These are phyloP conservation scores for Dendrothele bispora DNA, from an alignment of 768 basidiomycete species.

Conservation along the genomic window DNA sequence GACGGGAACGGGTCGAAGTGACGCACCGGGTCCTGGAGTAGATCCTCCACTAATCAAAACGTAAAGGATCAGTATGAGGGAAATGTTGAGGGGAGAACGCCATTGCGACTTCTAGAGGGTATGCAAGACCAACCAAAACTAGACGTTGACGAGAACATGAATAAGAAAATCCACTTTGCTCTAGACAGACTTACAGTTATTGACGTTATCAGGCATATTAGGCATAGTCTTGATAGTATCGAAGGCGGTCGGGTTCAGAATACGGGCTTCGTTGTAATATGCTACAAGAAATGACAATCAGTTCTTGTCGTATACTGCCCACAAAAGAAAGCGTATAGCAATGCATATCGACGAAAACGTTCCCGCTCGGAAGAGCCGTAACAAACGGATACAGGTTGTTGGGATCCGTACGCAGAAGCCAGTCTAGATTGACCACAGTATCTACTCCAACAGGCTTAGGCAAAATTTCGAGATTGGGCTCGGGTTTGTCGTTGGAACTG, in stretches of 20 bases:
- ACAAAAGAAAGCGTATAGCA: too few species aligned
- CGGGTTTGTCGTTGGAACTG: constrained; percentile 64
- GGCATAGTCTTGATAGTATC: constrained; percentile 59
- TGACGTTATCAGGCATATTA: constrained; percentile 75
- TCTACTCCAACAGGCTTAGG: constrained; percentile 66
- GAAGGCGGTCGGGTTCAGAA: constrained; percentile 68
- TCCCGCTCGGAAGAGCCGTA: constrained; percentile 65
- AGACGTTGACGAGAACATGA: too few species aligned
- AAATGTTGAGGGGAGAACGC: constrained; percentile 68
- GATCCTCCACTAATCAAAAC: constrained; percentile 80
- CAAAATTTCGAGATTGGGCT: constrained; percentile 71
- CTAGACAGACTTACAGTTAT: constrained; percentile 53
- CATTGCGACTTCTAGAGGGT: constrained; percentile 73
- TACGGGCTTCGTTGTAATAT: constrained; percentile 81
- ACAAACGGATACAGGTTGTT: constrained; percentile 83
- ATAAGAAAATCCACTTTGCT: too few species aligned
- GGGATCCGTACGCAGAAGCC: constrained; percentile 70
- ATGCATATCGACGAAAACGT: constrained; percentile 65
- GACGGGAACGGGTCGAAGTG: too few species aligned
- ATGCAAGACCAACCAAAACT: constrained; percentile 73
- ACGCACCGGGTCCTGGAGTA: constrained; percentile 47
- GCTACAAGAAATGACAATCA: constrained; percentile 33
- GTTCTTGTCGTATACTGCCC: too few species aligned
- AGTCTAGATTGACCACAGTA: constrained; percentile 64
- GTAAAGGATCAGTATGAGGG: constrained; percentile 74